Evolutionary conservation across 2,329 filamentous ascomycete genomes (phyloP), one percentile per base, ranked within the genome.

Genomic region (Septoria linicola): DNA sequence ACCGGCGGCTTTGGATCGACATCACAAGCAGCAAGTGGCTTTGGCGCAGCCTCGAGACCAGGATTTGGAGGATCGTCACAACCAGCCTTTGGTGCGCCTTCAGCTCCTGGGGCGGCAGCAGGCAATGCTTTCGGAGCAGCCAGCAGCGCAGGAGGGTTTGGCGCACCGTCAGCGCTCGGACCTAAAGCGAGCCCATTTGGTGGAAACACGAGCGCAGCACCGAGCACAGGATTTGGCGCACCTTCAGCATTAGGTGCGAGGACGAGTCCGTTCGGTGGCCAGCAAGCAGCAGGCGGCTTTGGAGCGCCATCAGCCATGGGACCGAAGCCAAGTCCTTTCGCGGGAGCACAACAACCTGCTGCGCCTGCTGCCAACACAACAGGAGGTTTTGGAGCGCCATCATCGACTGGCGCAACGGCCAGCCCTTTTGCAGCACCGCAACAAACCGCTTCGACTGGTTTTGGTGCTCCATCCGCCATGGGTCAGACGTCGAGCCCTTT

Each of bases 161-260:
- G 70, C 6, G 49, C 52, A 8, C 43, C 58, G 8, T 59, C 59
- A 10, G 35, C 34, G 2, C 27, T 51, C 13, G 52, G 53, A 13
- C 39, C 40, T 10, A 45, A 41, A 21, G 45, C 51, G 3, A 37
- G 39, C 10, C 47, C 47, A 23, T 39, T 50, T 30, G 39, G 39
- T 8, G 39, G 20, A 14, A 25, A 25, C 25, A 11, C 31, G 3
- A 34, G 34, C 27, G 39, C 21, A 11, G 41, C 34, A n/a, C 35
- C 20, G 41, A 41, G 54, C 35, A 55, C 56, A 3, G 44, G n/a
- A 56, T 61, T 67, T 53, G 51, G 64, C 16, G 51, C 59, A 35
- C 53, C 59, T 2, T 55, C 55, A 42, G 61, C 66, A 17, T 72
- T 76, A 57, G 71, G 72, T n/a, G 66, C 71, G n/a, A 41, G n/a